phyloP scores from a whole-genome alignment of 2,329 filamentous ascomycete species.

The Dactylella cylindrospora region DNA sequence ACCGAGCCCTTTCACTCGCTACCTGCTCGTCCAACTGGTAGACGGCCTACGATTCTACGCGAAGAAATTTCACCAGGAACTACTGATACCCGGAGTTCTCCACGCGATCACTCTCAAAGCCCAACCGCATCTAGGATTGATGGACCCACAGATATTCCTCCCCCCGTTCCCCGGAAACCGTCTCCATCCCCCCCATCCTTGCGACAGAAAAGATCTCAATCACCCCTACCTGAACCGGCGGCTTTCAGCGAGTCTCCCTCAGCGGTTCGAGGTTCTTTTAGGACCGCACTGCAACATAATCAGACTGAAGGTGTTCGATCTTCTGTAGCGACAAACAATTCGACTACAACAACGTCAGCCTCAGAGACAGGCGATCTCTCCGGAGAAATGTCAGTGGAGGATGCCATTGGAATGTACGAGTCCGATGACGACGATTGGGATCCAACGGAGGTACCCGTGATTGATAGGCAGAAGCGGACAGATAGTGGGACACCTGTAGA shows the following conservation, averaged over 20 bases:
- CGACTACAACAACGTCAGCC: constrained; percentile 34
- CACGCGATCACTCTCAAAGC: constrained; percentile 33
- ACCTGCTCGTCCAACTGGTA: constrained; percentile 26
- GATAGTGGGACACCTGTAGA: constrained; percentile 47
- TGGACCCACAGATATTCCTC: constrained; percentile 9
- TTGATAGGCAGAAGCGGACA: constrained; percentile 46
- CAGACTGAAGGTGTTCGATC: constrained; percentile 21
- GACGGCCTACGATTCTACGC: constrained; percentile 41
- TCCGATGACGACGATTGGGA: constrained; percentile 48
- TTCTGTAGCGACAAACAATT: constrained; percentile 38
- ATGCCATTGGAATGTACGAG: constrained; percentile 49
- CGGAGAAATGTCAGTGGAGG: constrained; percentile 48
- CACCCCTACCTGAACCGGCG: constrained; percentile 8
- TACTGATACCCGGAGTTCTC: constrained; percentile 9
- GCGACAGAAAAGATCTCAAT: constrained; percentile 25
- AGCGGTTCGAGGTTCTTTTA: constrained; percentile 17
- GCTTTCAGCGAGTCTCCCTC: constrained; percentile 19
- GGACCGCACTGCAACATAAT: constrained; percentile 17
- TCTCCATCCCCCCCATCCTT: constrained; percentile 23
- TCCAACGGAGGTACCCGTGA: constrained; percentile 45
- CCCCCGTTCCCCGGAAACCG: constrained; percentile 15
- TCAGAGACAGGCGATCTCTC: constrained; percentile 39
- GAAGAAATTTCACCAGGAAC: constrained; percentile 14
- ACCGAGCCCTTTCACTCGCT: constrained; percentile 37
- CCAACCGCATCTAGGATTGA: constrained; percentile 24